phyloP scores from a whole-genome alignment of 1,284 basidiomycete species.

The Papiliotrema terrestris region DNA sequence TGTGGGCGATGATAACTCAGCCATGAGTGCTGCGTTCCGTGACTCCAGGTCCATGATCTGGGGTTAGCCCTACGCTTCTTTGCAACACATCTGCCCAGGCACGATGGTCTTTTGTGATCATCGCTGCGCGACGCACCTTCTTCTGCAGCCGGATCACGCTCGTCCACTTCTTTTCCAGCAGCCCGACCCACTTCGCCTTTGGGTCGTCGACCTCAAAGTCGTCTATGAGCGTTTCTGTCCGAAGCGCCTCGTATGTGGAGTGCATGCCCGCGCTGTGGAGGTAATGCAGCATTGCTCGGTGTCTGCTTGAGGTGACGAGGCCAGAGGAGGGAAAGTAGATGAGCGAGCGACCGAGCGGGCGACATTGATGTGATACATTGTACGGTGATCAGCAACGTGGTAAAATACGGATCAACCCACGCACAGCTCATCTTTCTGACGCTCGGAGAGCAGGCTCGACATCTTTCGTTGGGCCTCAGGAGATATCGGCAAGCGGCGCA shows the following conservation, averaged over 20 bases:
- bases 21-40: constrained; percentile 67
- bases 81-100: not conserved
- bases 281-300: constrained; percentile 82
- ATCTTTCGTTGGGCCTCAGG: constrained; percentile 15
- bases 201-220: constrained; percentile 72
- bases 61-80: not conserved
- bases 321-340: not conserved
- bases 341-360: not conserved
- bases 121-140: constrained; percentile 60
- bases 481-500: too few relatives aligned
- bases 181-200: constrained; percentile 73
- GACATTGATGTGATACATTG: not conserved
- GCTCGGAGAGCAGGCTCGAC: constrained; percentile 59
- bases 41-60: constrained; percentile 88
- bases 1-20: constrained; percentile 60
- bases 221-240: constrained; percentile 55
- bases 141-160: constrained; percentile 88
- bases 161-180: constrained; percentile 94
- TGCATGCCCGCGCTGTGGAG: constrained; percentile 64
- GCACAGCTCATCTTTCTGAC: constrained; percentile 79
- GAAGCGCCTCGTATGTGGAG: constrained; percentile 63
- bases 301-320: constrained; percentile 51
- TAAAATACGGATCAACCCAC: constrained; percentile 29
- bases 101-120: not conserved
- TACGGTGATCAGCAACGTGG: not conserved